These are phyloP conservation scores for Boletus eberwhitei DNA, from an alignment of 768 basidiomycete species.

Conservation along the genomic window DNA sequence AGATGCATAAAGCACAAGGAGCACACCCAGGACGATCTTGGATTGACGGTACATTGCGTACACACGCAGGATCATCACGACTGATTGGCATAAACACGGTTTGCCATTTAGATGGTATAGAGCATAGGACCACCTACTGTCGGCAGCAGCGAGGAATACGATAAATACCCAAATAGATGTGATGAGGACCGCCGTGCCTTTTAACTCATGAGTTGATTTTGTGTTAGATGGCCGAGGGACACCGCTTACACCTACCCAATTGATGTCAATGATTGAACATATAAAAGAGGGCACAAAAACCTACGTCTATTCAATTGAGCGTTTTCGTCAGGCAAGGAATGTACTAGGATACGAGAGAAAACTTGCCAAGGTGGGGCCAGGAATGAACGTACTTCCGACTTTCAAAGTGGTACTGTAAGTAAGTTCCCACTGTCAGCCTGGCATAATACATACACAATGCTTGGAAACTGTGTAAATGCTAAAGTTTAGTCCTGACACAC, in stretches of 20 bases:
- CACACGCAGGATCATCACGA: constrained; percentile 24
- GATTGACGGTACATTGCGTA: constrained; percentile 24
- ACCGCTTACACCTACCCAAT: constrained; percentile 15
- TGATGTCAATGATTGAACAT: not conserved
- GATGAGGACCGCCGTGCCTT: constrained; percentile 10
- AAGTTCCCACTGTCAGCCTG: not conserved
- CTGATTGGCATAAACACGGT: not conserved
- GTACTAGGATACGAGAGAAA: not conserved
- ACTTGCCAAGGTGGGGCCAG: constrained; percentile 14
- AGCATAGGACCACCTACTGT: constrained; percentile 12
- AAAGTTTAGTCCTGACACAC: not conserved
- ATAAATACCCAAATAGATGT: not conserved
- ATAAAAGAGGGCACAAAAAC: not conserved
- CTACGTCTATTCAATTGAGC: constrained; percentile 10
- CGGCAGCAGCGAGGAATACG: constrained; percentile 16
- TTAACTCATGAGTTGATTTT: not conserved
- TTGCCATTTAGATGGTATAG: not conserved
- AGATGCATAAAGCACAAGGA: constrained; percentile 12
- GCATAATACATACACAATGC: constrained; percentile 6
- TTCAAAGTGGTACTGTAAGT: constrained; percentile 1
- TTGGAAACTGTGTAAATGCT: not conserved
- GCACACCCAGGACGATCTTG: constrained; percentile 9
- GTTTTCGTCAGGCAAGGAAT: not conserved
- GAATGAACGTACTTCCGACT: constrained; percentile 17
- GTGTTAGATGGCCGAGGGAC: not conserved